Evolutionary conservation across 2,329 filamentous ascomycete species (phyloP).

Genomic region (Xylaria hypoxylon): DNA sequence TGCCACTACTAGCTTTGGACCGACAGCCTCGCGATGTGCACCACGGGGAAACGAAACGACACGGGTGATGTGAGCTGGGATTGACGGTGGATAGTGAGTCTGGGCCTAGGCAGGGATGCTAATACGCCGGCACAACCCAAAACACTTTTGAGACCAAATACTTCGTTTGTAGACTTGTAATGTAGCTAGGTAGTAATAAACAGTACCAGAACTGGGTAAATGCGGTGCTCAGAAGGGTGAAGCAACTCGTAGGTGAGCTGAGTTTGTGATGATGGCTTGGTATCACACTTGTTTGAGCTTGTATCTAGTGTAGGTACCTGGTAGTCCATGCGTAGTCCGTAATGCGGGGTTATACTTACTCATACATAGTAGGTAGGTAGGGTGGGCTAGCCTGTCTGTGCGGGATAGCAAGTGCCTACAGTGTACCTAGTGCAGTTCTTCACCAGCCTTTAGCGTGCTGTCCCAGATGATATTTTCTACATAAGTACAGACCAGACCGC

Average conservation of each 20-base stretch:
- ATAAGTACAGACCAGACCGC: too few species aligned
- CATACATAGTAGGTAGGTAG: too few species aligned
- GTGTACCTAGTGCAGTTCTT: background rate
- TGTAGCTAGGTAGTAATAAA: background rate
- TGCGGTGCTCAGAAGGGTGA: background rate
- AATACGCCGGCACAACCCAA: conserved; percentile 6
- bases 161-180: background rate
- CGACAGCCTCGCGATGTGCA: conserved; percentile 35
- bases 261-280: conserved; percentile 33
- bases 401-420: background rate
- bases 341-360: conserved; percentile 30
- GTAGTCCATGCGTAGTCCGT: background rate
- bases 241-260: conserved; percentile 19
- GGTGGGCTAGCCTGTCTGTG: too few species aligned
- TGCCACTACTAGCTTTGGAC: conserved; percentile 35
- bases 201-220: background rate
- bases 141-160: conserved; percentile 14
- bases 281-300: conserved; percentile 49
- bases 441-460: too few species aligned
- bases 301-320: background rate
- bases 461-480: too few species aligned
- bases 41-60: conserved; percentile 11
- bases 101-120: conserved; percentile 14
- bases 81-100: background rate
- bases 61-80: background rate